Base-by-base conservation (phyloP, 2,329 filamentous ascomycete species). In the Alternaria rosae region DNA sequence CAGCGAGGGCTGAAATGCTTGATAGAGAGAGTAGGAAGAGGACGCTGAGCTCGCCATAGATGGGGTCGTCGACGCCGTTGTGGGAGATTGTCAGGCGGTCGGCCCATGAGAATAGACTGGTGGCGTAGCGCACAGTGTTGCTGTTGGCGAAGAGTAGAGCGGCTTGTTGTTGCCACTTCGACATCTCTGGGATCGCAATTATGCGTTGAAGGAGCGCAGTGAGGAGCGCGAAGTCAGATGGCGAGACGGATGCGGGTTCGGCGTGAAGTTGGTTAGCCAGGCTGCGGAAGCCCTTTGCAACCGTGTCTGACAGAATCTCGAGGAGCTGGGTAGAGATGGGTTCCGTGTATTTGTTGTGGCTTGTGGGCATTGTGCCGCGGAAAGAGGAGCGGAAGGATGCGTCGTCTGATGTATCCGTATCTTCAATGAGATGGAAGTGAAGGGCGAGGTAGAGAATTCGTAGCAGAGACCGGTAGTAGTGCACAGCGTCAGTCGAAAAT, bases 11-110 rank as follows among this genome's bases (percentile, higher is more conserved):
- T 0, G 92, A 91, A 13, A 98, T 85, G 13, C 88, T 90, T 1
- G 94, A 97, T 12, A 99, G 86, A 69, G 97, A 92, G 21, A 97
- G 88, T 13, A 99, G 85, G 79, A 98, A 96, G 25, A 94, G 85
- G 42, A 97, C 86, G 71, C 92, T 92, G n/a, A 97, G 87, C 76
- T 97, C 94, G 66, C 94, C 95, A 78, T 97, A 98, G 28, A 98
- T 84, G 0, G 95, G 94, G 75, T 98, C 94, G 26, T 89, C 88
- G 59, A 91, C 87, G 25, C 74, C 70, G n/a, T 73, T 70, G 57
- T 72, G 68, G 3, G 62, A 26, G 35, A 91, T 86, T 0, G 91
- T 87, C 23, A 98, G 85, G 68, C 90, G 89, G 78, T 98, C 93
- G 5, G 94, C 88, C 95, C 95, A 99, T 0, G 93, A 97, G 80